Conservation (phyloP, 352 stramenopile genomes). For the Phytophthora sojae region DNA sequence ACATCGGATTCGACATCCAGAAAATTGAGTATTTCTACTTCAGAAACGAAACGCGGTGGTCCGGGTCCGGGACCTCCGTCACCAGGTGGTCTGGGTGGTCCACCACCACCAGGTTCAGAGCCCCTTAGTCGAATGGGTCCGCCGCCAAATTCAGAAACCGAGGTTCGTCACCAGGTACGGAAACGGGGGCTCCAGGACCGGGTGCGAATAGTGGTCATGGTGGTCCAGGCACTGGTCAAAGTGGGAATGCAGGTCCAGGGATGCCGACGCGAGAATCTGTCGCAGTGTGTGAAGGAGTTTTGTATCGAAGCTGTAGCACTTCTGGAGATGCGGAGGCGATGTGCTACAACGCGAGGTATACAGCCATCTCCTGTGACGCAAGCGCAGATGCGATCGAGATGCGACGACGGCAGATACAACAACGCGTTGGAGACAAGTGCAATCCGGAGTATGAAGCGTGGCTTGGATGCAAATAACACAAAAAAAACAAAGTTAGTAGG, state of each 20-base stretch:
- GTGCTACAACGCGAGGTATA: background rate
- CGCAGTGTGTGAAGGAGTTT: background rate
- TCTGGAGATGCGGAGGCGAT: background rate
- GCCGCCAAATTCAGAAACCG: background rate
- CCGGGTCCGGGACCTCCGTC: background rate
- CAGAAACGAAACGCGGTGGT: background rate
- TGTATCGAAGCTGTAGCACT: background rate
- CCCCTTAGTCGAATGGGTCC: background rate
- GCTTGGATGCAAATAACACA: conserved; percentile 13
- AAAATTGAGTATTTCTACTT: background rate
- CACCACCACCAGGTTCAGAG: background rate
- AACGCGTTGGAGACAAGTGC: background rate
- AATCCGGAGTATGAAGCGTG: conserved; percentile 1
- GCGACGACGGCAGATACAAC: conserved; percentile 3
- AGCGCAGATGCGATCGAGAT: background rate
- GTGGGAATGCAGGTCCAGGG: background rate
- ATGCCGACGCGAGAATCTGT: background rate
- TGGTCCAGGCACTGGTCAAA: background rate
- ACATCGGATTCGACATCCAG: background rate
- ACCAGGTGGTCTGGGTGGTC: too few relatives aligned
- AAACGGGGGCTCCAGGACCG: background rate
- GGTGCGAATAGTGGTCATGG: background rate
- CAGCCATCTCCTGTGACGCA: background rate
- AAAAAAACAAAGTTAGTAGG: too few relatives aligned
- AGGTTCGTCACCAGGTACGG: background rate